A percentile compares a stretch with the other conserved stretches of the same genome.
phyloP scores from a whole-genome alignment of 192 early-diverging fungal species.

The Jimgerdemannia lactiflua region DNA sequence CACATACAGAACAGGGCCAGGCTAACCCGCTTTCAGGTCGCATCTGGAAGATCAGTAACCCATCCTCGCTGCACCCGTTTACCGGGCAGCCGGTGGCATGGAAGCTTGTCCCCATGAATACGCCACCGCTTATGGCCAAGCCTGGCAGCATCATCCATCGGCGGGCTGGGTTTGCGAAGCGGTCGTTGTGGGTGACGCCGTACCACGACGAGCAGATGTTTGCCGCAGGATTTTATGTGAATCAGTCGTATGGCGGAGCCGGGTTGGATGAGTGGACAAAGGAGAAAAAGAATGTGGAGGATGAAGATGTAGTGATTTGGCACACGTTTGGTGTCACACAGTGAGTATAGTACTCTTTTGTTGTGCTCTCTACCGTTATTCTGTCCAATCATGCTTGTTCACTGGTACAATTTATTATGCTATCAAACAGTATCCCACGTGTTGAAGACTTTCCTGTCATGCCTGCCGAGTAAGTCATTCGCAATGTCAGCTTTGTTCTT shows the following conservation, averaged over 20 bases:
- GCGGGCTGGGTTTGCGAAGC: constrained; percentile 35
- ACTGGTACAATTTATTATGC: too few relatives aligned
- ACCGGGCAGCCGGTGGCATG: constrained; percentile 26
- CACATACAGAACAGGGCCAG: constrained; percentile 17
- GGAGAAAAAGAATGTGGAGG: constrained; percentile 17
- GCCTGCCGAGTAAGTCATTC: constrained; percentile 18
- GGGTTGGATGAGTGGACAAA: constrained; percentile 26
- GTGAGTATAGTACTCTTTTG: too few relatives aligned
- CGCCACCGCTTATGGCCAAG: constrained; percentile 22
- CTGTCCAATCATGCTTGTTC: too few relatives aligned
- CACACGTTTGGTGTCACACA: constrained; percentile 39
- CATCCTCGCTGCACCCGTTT: constrained; percentile 24
- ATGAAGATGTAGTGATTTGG: constrained; percentile 33
- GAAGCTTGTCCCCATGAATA: constrained; percentile 20
- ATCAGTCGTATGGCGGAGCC: constrained; percentile 15
- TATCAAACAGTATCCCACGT: constrained; percentile 11
- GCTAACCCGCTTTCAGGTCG: constrained; percentile 18
- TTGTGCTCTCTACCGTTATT: too few relatives aligned
- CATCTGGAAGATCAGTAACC: constrained; percentile 37
- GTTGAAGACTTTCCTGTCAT: constrained; percentile 38
- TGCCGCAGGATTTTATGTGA: constrained; percentile 39
- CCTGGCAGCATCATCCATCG: constrained; percentile 27
- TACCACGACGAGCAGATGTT: constrained; percentile 35
- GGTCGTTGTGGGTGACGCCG: constrained; percentile 35
- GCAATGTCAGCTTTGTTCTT: too few relatives aligned